A percentile compares a stretch with the other conserved stretches of the same genome.
phyloP scores from a whole-genome alignment of 306 rosid species.

The Ormosia emarginata region DNA sequence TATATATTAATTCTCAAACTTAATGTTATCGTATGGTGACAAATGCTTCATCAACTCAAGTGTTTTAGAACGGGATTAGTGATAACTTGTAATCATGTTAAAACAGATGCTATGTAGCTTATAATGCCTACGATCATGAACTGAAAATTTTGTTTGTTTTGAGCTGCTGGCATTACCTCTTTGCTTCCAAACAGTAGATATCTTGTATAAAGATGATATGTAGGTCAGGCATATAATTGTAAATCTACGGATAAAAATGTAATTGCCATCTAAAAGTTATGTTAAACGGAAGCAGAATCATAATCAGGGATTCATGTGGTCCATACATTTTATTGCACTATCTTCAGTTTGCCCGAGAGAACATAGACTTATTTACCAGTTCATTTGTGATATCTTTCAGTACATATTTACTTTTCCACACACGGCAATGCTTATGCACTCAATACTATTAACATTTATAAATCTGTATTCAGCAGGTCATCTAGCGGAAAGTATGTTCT shows the following conservation, averaged over 20 bases:
- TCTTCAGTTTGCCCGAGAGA: background rate
- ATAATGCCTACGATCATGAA: background rate
- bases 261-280: background rate
- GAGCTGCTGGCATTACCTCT: background rate
- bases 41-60: background rate
- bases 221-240: background rate
- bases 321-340: background rate
- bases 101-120: background rate
- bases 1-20: background rate
- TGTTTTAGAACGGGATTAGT: background rate
- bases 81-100: background rate
- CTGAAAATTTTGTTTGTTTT: background rate
- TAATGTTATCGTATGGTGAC: background rate
- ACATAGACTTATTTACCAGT: background rate
- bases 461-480: slow-evolving; percentile 52
- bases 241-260: background rate
- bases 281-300: background rate
- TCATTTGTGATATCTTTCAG: slow-evolving; percentile 4
- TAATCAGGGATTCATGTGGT: background rate
- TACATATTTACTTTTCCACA: background rate
- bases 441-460: slow-evolving; percentile 2
- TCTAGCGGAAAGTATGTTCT: slow-evolving; percentile 58
- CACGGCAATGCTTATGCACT: slow-evolving; percentile 6
- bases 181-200: background rate
- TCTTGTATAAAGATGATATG: background rate